phyloP scores from a whole-genome alignment of 2,329 filamentous ascomycete species.

The Xylariaceae sp. region DNA sequence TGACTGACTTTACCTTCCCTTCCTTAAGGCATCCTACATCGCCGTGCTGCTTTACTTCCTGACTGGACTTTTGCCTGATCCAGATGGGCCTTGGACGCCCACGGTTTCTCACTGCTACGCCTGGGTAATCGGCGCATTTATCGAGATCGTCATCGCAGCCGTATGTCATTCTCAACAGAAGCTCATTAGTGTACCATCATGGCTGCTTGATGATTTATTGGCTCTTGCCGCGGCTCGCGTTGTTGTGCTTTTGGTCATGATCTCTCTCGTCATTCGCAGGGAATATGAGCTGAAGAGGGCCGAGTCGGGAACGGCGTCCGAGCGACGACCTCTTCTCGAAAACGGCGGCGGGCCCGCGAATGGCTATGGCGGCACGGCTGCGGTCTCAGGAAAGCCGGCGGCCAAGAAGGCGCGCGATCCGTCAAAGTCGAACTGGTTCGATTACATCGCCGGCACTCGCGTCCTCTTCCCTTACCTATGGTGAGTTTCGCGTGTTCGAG shows the following conservation, averaged over 20 bases:
- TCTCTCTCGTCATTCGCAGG: constrained; percentile 26
- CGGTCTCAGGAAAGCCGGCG: constrained; percentile 6
- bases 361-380: constrained; percentile 27
- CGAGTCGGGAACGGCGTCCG: constrained; percentile 31
- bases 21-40: constrained; percentile 34
- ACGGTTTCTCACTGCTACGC: constrained; percentile 34
- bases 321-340: constrained; percentile 37
- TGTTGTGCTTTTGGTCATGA: constrained; percentile 34
- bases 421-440: constrained; percentile 35
- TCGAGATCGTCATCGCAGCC: constrained; percentile 35
- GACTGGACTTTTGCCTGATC: constrained; percentile 39
- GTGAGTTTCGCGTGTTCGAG: constrained; percentile 21
- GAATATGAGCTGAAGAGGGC: constrained; percentile 31
- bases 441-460: constrained; percentile 42
- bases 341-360: constrained; percentile 33
- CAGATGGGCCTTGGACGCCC: constrained; percentile 41
- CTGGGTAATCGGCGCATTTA: constrained; percentile 33
- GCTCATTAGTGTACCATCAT: constrained; percentile 27
- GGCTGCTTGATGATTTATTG: constrained; percentile 31
- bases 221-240: constrained; percentile 32
- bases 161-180: constrained; percentile 31
- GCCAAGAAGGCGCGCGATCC: constrained; percentile 16
- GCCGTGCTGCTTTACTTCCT: constrained; percentile 39
- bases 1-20: background rate
- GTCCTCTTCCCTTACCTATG: constrained; percentile 43